Conservation (phyloP, 106 monocot species). For the Dioscorea alata region DNA sequence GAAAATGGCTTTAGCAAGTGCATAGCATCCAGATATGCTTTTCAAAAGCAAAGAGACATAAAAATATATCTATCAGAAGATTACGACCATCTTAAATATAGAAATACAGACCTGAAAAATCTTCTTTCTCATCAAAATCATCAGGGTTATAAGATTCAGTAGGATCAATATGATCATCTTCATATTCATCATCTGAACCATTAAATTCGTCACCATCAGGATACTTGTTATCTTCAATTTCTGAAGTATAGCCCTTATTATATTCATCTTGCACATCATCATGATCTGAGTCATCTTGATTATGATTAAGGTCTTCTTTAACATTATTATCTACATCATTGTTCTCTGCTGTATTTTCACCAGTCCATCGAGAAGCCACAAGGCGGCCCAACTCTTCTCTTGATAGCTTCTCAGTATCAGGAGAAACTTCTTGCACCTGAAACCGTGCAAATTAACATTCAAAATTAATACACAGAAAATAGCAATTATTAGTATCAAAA, state of each 20-base stretch:
- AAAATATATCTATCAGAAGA: too few relatives aligned
- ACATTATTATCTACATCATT: constrained; percentile 32
- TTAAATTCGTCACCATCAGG: constrained; percentile 38
- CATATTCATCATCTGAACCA: constrained; percentile 43
- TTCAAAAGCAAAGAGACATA: too few relatives aligned
- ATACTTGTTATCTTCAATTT: constrained; percentile 56
- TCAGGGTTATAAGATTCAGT: constrained; percentile 34
- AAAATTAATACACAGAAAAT: neutral
- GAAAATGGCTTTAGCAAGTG: too few relatives aligned
- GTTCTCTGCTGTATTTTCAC: constrained; percentile 44
- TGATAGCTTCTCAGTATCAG: constrained; percentile 53
- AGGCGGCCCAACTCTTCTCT: constrained; percentile 91
- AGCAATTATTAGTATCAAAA: neutral
- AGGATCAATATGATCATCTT: constrained; percentile 45
- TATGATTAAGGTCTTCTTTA: constrained; percentile 25
- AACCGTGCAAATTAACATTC: too few relatives aligned
- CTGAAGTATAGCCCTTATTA: constrained; percentile 52
- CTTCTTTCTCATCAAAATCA: constrained; percentile 33
- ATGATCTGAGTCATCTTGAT: constrained; percentile 13
- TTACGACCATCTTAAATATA: too few relatives aligned
- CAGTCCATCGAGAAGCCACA: constrained; percentile 98
- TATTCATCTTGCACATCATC: constrained; percentile 27
- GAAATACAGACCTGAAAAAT: constrained; percentile 36
- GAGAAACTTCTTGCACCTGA: constrained; percentile 32
- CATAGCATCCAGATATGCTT: too few relatives aligned